These are phyloP conservation scores for Exophiala alcalophila DNA, from an alignment of 2,329 filamentous ascomycete species.

Conservation along the genomic window DNA sequence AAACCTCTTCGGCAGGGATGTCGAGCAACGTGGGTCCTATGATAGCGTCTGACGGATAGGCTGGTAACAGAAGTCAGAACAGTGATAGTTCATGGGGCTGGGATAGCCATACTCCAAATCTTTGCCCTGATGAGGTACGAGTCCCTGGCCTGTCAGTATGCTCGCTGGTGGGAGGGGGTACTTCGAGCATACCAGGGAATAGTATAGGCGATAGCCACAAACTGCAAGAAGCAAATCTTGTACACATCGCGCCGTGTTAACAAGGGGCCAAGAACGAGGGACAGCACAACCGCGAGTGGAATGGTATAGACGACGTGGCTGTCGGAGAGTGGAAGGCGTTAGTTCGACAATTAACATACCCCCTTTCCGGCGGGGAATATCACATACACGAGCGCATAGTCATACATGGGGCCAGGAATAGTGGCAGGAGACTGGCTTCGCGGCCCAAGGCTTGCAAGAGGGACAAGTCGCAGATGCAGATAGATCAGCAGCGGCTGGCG, in stretches of 20 bases:
- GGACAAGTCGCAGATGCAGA: no score
- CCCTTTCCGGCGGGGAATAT: no score
- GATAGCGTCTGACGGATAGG: conserved; percentile 64
- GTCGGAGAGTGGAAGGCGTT: conserved; percentile 8
- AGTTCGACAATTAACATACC: background rate
- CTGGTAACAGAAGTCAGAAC: conserved; percentile 9
- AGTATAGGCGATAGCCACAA: conserved; percentile 64
- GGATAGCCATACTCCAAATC: conserved; percentile 55
- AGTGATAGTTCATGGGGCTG: background rate
- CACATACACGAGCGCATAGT: conserved; percentile 62
- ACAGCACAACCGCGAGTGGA: conserved; percentile 59
- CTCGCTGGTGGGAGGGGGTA: background rate
- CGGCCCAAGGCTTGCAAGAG: no score
- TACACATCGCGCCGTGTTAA: conserved; percentile 61
- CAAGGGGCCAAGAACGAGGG: conserved; percentile 59
- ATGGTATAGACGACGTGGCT: conserved; percentile 68
- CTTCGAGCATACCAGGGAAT: conserved; percentile 57
- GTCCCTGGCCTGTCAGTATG: conserved; percentile 42
- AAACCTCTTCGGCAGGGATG: conserved; percentile 71
- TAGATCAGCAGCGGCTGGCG: no score
- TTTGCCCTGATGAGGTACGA: conserved; percentile 66
- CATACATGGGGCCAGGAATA: conserved; percentile 32
- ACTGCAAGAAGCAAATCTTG: conserved; percentile 59
- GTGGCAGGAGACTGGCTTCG: no score
- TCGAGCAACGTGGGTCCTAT: conserved; percentile 59